A percentile compares a stretch with the other conserved stretches of the same genome.
These are phyloP conservation scores for Erigeron canadensis DNA, from an alignment of 129 eudicot genomes.

Conservation along the genomic window DNA sequence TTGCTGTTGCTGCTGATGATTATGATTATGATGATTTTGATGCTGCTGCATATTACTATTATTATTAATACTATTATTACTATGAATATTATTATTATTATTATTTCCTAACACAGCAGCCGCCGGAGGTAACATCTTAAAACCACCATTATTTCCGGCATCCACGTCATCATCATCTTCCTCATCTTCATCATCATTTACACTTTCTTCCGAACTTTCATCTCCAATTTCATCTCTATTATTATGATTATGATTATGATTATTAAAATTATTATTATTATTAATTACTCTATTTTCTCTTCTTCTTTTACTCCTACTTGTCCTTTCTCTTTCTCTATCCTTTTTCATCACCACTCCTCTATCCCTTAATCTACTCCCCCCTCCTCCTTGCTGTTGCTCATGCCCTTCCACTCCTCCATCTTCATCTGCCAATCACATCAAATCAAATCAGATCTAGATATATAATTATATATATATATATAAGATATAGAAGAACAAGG, in stretches of 20 bases:
- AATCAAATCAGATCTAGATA: conserved; percentile 39
- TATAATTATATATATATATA: too few species aligned
- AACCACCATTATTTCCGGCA: conserved; percentile 37
- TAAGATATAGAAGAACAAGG: too few species aligned
- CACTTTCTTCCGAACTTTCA: conserved; percentile 77
- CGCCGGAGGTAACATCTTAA: conserved; percentile 46
- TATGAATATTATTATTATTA: background rate
- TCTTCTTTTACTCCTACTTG: conserved; percentile 60
- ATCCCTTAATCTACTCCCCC: conserved; percentile 42
- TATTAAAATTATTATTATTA: background rate
- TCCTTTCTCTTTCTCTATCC: conserved; percentile 68
- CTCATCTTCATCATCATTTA: conserved; percentile 76
- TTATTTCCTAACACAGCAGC: background rate
- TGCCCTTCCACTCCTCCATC: conserved; percentile 58
- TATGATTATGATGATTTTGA: conserved; percentile 31
- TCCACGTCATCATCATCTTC: conserved; percentile 57
- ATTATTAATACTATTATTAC: too few species aligned
- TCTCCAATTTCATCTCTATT: conserved; percentile 49
- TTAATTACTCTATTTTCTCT: conserved; percentile 53
- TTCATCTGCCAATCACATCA: conserved; percentile 49
- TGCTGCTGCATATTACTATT: too few species aligned
- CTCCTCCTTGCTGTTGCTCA: conserved; percentile 19
- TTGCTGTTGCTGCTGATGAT: conserved; percentile 33
- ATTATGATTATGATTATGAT: conserved; percentile 10
- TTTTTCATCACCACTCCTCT: conserved; percentile 58